phyloP scores from a whole-genome alignment of 2,329 filamentous ascomycete genomes.

The Pseudovirgaria hyperparasitica region DNA sequence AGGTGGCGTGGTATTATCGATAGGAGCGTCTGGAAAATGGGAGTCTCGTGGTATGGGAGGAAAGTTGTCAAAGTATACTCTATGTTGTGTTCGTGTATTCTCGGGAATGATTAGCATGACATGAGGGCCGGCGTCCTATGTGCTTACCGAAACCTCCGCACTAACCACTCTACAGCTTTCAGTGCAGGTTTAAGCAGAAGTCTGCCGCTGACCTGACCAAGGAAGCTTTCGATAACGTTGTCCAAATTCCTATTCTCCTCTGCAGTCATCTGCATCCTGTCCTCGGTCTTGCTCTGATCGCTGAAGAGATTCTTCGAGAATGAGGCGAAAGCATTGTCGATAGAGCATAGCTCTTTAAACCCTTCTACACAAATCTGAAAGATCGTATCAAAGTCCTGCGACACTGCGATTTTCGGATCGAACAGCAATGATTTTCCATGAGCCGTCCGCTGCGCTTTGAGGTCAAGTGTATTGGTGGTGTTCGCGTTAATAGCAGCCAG shows the following conservation, averaged over 20 bases:
- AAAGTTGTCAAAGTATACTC: constrained; percentile 68
- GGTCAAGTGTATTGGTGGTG: constrained; percentile 79
- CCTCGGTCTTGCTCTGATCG: constrained; percentile 81
- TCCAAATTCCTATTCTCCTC: constrained; percentile 75
- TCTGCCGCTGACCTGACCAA: constrained; percentile 64
- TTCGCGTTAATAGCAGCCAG: constrained; percentile 82
- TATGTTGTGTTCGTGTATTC: constrained; percentile 86
- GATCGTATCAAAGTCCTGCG: constrained; percentile 81
- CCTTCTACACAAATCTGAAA: constrained; percentile 80
- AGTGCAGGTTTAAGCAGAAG: constrained; percentile 76
- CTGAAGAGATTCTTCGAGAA: constrained; percentile 79
- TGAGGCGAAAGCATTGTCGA: constrained; percentile 65
- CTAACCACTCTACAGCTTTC: constrained; percentile 88
- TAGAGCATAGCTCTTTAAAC: constrained; percentile 78
- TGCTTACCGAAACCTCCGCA: constrained; percentile 72
- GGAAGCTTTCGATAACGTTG: constrained; percentile 63
- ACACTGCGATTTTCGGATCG: constrained; percentile 69
- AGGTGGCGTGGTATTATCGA: constrained; percentile 72
- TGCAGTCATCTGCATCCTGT: constrained; percentile 71
- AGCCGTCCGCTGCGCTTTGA: constrained; percentile 82
- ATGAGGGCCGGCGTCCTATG: constrained; percentile 6
- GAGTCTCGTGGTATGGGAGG: constrained; percentile 79
- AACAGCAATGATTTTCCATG: constrained; percentile 95
- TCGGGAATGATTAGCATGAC: constrained; percentile 1
- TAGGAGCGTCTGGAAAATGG: constrained; percentile 72